These are phyloP conservation scores for Fusarium sarcochroum DNA, from an alignment of 2,329 filamentous ascomycete species.

Conservation along the genomic window DNA sequence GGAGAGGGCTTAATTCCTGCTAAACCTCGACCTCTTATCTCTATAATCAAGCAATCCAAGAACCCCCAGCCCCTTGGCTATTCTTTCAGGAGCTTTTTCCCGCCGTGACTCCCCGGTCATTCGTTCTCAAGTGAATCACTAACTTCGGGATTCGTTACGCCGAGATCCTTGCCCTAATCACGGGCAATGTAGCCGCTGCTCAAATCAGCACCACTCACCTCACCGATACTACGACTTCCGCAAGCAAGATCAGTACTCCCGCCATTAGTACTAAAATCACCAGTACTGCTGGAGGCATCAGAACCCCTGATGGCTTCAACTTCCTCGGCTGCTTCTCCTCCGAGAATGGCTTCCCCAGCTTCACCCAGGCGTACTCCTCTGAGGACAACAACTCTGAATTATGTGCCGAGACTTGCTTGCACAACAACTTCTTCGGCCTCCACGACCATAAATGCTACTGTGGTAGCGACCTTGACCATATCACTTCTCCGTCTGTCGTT, in stretches of 20 bases:
- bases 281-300: slow-evolving; percentile 14
- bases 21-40: slow-evolving; percentile 19
- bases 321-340: slow-evolving; percentile 50
- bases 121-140: too few relatives aligned
- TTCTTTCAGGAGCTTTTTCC: slow-evolving; percentile 42
- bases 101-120: slow-evolving; percentile 44
- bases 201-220: slow-evolving; percentile 23
- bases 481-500: slow-evolving; percentile 1
- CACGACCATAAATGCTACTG: slow-evolving; percentile 50
- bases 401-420: slow-evolving; percentile 46
- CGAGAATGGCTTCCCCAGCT: slow-evolving; percentile 45
- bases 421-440: slow-evolving; percentile 43
- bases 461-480: slow-evolving; percentile 34
- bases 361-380: slow-evolving; percentile 19
- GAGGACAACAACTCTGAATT: slow-evolving; percentile 25
- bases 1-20: slow-evolving; percentile 30
- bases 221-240: slow-evolving; percentile 6
- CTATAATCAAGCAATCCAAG: slow-evolving; percentile 35
- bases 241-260: slow-evolving; percentile 4
- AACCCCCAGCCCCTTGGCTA: slow-evolving; percentile 49
- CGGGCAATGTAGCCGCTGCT: slow-evolving; percentile 49
- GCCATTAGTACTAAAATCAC: slow-evolving; percentile 2
- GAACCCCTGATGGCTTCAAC: slow-evolving; percentile 33
- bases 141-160: slow-evolving; percentile 50
- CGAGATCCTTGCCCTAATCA: slow-evolving; percentile 48